Base-by-base conservation (phyloP, 192 early-diverging fungal genomes). In the Podila minutissima region DNA sequence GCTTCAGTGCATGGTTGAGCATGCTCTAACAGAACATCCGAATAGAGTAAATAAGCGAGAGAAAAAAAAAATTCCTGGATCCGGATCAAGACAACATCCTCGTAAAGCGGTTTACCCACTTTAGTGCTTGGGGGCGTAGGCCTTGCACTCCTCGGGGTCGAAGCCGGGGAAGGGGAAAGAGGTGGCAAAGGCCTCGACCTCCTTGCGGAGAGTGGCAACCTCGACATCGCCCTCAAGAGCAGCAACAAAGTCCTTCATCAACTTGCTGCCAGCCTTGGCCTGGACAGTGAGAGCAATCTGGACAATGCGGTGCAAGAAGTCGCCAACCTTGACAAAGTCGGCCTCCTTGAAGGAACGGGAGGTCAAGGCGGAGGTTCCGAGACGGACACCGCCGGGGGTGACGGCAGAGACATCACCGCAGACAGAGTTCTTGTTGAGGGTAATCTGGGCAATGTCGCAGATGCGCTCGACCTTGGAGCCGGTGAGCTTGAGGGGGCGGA, bases 391-490 rank as follows among this genome's bases (percentile, higher is more conserved):
- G 69, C 98, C 98, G 73, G 98, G 98, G 55, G 95, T 93, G 26
- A 99, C 91, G 48, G 97, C 97, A 70, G 93, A 95, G 65, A 90
- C 90, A 87, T 99, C 98, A 71, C 98, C 98, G 82, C 92, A 95
- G 65, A 99, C 94, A 59, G 97, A 93, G 92, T 99, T 99, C 91
- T 99, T 99, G 92, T 99, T 99, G 62, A 99, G 83, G 28, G 98
- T 99, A 82, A 99, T 99, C 70, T 93, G 93, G 70, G 92, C 95
- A 83, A 94, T 90, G 83, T 99, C 98, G 89, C 98, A 99, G 66
- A 99, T 94, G 88, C 96, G 97, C 89, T 99, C 98, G 83, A 99
- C 92, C 91, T 99, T 99, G 89, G 87, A 91, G 66, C 98, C 98
- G 64, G 97, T 98, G 53, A 99, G 86, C 65, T 90, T 91, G 67